Base-by-base conservation (phyloP, 257 asterid species). In the Fraxinus cuspidata region DNA sequence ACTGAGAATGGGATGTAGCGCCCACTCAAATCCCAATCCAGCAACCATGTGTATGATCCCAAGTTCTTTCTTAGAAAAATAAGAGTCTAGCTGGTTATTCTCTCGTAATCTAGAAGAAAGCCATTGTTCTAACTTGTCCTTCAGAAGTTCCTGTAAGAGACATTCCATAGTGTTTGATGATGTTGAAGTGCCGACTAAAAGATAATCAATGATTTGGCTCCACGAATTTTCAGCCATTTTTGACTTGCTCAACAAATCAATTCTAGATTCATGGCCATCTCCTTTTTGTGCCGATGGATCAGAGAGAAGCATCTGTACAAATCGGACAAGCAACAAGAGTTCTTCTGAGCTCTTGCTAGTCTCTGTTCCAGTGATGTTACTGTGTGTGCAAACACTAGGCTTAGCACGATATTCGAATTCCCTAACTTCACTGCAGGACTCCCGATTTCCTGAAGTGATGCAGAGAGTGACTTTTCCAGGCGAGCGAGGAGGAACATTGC, bases 21-120 rank as follows among this genome's bases (percentile, higher is more conserved):
- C 99, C 99, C 99, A 96, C 83, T 90, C 95, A 83, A 83, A 90
- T 86, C 98, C 99, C 82, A 96, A 86, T 60, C 97, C 97, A 75
- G 99, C 90, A 89, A 91, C 83, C 88, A 89, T 85, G 83, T 96
- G 99, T 81, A 93, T 88, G 79, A 96, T 83, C 64, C 97, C 97
- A 89, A 90, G 99, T 83, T 96, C 97, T 83, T 92, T 89, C 88
- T 87, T 93, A 47, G 98, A 86, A 73, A 92, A 85, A 75, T 80
- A 82, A 79, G 87, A 85, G 40, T 53, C 83, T 64, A 77, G 53
- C 72, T 80, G 78, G 81, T 84, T 81, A 78, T 64, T 80, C 68
- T 71, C 73, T 21, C 77, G 86, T 78, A 81, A 81, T 82, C 87
- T 91, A 53, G 90, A 89, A 23, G 89, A 85, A 71, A 93, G 88